Evolutionary conservation across 2,329 filamentous ascomycete genomes (phyloP).

Genomic region (Neocatenulostroma microsporum): DNA sequence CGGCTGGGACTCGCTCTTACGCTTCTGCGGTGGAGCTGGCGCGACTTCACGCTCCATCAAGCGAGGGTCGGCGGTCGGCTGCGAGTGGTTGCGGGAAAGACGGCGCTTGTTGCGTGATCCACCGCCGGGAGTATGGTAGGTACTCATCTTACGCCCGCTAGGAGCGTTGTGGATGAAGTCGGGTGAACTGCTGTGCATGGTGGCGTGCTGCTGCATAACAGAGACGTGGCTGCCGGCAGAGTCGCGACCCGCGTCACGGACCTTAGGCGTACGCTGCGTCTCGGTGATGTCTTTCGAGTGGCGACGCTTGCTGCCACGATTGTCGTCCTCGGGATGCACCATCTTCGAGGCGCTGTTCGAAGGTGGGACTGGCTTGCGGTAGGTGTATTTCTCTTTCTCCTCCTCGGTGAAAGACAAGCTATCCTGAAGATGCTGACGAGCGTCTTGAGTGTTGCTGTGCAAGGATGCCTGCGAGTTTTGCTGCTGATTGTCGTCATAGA

Average conservation of each 20-base stretch:
- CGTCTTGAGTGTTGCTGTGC: no score
- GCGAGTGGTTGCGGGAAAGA: slow-evolving; percentile 1
- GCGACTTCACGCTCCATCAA: slow-evolving; percentile 3
- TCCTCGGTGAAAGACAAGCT: slow-evolving; percentile 2
- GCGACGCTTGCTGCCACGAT: not conserved
- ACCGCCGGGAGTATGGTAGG: slow-evolving; percentile 2
- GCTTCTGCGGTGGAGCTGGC: slow-evolving; percentile 9
- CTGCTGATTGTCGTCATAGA: no score
- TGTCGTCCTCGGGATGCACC: slow-evolving; percentile 8
- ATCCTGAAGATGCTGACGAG: slow-evolving; percentile 1
- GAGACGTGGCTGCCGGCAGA: not conserved
- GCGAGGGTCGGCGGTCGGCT: slow-evolving; percentile 10
- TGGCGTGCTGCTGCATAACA: not conserved
- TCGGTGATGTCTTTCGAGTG: not conserved
- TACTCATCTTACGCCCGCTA: slow-evolving; percentile 8
- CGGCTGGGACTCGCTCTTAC: slow-evolving; percentile 16
- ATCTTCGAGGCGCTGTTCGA: slow-evolving; percentile 24
- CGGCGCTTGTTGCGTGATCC: slow-evolving; percentile 7
- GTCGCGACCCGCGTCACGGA: not conserved
- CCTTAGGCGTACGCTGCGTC: not conserved
- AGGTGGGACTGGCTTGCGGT: slow-evolving; percentile 15
- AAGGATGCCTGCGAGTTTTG: no score
- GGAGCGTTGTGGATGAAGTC: slow-evolving; percentile 12
- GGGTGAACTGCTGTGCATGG: slow-evolving; percentile 19
- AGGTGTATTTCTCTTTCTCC: slow-evolving; percentile 12